These are phyloP conservation scores for Ganoderma resinaceum DNA, from an alignment of 1,284 basidiomycete species.

Conservation along the genomic window DNA sequence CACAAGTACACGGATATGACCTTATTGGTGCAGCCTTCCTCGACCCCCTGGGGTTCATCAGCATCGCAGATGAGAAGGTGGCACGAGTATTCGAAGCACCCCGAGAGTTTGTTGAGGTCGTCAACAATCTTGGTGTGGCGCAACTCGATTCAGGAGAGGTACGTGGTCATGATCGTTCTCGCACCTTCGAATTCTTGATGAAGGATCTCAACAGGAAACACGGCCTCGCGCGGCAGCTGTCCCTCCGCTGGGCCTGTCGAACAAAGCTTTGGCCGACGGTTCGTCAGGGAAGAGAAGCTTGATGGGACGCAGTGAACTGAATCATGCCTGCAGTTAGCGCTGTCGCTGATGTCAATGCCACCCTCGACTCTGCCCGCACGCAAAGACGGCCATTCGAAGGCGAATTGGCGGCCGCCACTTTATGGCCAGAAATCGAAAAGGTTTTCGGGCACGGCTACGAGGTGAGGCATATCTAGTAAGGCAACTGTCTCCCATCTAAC, in stretches of 20 bases:
- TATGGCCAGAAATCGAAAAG: constrained; percentile 98
- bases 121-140: constrained; percentile 58
- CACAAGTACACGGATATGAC: constrained; percentile 96
- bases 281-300: neutral
- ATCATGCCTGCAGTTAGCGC: constrained; percentile 10
- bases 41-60: constrained; percentile 78
- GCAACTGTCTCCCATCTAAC: neutral
- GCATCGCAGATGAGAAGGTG: constrained; percentile 93
- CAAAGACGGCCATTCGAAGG: constrained; percentile 81
- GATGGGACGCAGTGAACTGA: neutral
- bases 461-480: constrained; percentile 47
- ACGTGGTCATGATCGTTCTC: neutral
- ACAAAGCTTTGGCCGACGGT: constrained; percentile 72
- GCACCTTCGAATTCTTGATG: neutral
- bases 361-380: constrained; percentile 29
- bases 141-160: constrained; percentile 57
- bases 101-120: constrained; percentile 71
- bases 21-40: constrained; percentile 84
- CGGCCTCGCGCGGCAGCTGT: constrained; percentile 71
- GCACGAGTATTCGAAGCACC: constrained; percentile 91
- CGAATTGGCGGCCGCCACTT: constrained; percentile 82
- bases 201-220: constrained; percentile 36
- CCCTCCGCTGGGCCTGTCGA: constrained; percentile 80
- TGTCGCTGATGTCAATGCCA: constrained; percentile 23
- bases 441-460: constrained; percentile 99